Percentiles rank a stretch among this genome's conserved stretches.
These are phyloP conservation scores for Climacium dendroides DNA, from an alignment of 225 moss, liverwort and hornwort genomes.

Conservation along the genomic window DNA sequence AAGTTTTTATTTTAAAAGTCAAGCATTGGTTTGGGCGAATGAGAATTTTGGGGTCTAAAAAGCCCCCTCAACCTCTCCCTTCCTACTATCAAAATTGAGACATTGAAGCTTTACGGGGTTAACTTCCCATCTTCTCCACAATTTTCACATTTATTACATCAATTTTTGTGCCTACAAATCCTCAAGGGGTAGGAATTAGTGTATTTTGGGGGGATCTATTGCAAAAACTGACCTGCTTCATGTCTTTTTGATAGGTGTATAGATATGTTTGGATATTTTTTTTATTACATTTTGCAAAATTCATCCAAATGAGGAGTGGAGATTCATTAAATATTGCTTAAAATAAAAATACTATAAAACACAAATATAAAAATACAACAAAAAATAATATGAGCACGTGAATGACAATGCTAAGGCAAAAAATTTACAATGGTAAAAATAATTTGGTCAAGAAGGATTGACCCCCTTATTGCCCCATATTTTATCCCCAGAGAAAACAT, in stretches of 20 bases:
- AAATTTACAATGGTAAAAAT: background rate
- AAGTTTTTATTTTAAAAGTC: background rate
- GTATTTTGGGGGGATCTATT: rapidly evolving
- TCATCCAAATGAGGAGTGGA: rapidly evolving
- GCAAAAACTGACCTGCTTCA: rapidly evolving
- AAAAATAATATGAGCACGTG: background rate
- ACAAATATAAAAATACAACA: background rate
- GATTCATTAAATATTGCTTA: background rate
- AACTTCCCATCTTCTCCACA: rapidly evolving
- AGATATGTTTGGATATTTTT: background rate
- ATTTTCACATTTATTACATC: background rate
- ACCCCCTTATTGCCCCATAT: too few species aligned
- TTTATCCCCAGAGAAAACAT: too few species aligned
- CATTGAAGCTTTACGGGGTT: rapidly evolving
- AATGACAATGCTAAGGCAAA: background rate
- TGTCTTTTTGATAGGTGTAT: rapidly evolving
- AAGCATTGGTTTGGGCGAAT: background rate
- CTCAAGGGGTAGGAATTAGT: rapidly evolving
- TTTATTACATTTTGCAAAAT: background rate
- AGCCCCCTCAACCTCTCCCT: rapidly evolving
- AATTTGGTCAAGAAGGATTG: background rate
- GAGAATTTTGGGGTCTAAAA: background rate
- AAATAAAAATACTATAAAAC: background rate
- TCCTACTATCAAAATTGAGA: background rate
- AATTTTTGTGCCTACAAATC: background rate